Evolutionary conservation across 1,139 yeast species (phyloP).

Genomic region (Blastobotrys niveus): DNA sequence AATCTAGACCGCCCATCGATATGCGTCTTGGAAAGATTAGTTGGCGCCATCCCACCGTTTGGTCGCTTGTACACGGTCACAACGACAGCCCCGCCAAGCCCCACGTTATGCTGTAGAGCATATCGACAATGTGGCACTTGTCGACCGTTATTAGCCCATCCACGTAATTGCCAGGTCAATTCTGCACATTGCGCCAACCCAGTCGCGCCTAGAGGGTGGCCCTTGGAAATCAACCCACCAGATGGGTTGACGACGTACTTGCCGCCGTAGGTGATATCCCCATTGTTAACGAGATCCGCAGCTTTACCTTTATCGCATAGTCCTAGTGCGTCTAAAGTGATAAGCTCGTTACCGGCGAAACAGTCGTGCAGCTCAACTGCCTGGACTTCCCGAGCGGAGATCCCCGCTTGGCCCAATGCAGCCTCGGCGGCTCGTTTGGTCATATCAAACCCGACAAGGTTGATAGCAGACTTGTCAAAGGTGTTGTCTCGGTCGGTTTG

Average conservation of each 20-base stretch:
- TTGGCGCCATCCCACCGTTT: slow-evolving; percentile 22
- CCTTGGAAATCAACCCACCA: slow-evolving; percentile 31
- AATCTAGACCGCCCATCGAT: slow-evolving; percentile 26
- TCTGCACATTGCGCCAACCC: slow-evolving; percentile 32
- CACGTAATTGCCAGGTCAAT: slow-evolving; percentile 31
- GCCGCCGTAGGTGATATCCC: slow-evolving; percentile 31
- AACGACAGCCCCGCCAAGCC: slow-evolving; percentile 30
- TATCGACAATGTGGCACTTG: slow-evolving; percentile 25
- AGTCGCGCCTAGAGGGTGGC: slow-evolving; percentile 34
- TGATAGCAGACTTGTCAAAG: slow-evolving; percentile 26
- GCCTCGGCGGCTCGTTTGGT: slow-evolving; percentile 23
- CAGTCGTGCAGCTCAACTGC: slow-evolving; percentile 33
- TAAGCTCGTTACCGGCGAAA: slow-evolving; percentile 31
- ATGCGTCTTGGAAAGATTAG: slow-evolving; percentile 12
- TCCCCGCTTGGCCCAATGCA: slow-evolving; percentile 22
- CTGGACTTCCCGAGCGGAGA: slow-evolving; percentile 27
- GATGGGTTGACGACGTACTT: slow-evolving; percentile 30
- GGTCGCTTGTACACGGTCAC: slow-evolving; percentile 27
- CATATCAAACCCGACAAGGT: slow-evolving; percentile 30
- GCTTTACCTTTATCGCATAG: slow-evolving; percentile 28
- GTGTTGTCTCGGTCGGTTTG: slow-evolving; percentile 26
- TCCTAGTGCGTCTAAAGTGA: slow-evolving; percentile 29
- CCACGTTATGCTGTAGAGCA: slow-evolving; percentile 31
- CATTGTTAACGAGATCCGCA: slow-evolving; percentile 25
- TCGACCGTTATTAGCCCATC: slow-evolving; percentile 32